These are phyloP conservation scores for Rhodotorula diobovata DNA, from an alignment of 768 basidiomycete species.

Conservation along the genomic window DNA sequence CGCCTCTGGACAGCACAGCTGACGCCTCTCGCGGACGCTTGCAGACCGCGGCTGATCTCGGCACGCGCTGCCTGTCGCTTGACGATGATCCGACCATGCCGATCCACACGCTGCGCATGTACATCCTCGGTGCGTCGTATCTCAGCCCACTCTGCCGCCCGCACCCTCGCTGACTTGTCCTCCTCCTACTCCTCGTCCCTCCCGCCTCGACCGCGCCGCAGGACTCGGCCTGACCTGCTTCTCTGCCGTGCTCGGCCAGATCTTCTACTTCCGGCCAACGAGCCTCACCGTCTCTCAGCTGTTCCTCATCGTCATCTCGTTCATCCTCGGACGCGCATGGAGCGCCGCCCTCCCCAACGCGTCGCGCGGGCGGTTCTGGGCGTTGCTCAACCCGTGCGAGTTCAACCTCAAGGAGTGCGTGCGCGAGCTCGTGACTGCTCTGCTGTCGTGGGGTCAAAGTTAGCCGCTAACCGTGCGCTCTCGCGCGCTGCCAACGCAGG, in stretches of 20 bases:
- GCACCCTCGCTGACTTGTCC: neutral
- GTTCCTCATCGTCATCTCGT: slow-evolving; percentile 46
- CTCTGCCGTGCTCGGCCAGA: slow-evolving; percentile 41
- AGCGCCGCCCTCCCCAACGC: slow-evolving; percentile 31
- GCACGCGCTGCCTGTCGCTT: slow-evolving; percentile 36
- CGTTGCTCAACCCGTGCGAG: slow-evolving; percentile 45
- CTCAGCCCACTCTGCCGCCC: neutral
- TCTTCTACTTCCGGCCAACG: slow-evolving; percentile 51
- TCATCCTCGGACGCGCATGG: slow-evolving; percentile 43
- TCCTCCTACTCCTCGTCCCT: neutral
- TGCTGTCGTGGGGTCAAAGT: too few relatives aligned
- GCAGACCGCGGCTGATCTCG: slow-evolving; percentile 36
- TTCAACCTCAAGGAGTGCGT: slow-evolving; percentile 46
- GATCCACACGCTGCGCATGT: slow-evolving; percentile 44
- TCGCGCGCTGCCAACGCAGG: neutral
- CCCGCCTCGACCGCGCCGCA: too few relatives aligned
- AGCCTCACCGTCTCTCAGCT: slow-evolving; percentile 44
- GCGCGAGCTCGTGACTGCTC: neutral
- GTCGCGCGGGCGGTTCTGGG: slow-evolving; percentile 40
- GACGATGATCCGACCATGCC: slow-evolving; percentile 34
- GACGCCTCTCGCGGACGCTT: neutral
- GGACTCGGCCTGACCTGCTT: slow-evolving; percentile 45
- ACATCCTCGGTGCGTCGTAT: slow-evolving; percentile 43
- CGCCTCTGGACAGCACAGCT: too few relatives aligned
- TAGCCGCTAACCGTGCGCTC: neutral